Base-by-base conservation (phyloP, 345 rosid genomes). In the Eucalyptus polyanthemos region DNA sequence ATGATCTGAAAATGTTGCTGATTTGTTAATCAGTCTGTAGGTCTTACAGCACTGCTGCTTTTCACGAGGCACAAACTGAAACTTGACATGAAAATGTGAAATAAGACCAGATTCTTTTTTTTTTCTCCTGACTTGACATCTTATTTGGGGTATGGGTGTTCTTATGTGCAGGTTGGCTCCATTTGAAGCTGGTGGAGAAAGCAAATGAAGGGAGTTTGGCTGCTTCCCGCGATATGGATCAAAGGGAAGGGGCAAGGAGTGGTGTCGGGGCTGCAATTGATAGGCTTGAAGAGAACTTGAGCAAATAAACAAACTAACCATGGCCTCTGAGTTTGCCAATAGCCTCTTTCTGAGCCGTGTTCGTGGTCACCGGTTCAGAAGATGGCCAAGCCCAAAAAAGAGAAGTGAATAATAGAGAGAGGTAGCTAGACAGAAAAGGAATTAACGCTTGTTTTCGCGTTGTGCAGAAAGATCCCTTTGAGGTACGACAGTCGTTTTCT, bases 241-340 rank as follows among this genome's bases (percentile, higher is more conserved):
- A 89, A 86, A 90, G 69, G 67, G 93, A 92, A 44, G 93, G 90
- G 67, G 92, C 94, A 27, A 93, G 90, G 81, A 91, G 95, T 83
- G 97, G 98, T 53, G 97, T 97, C 83, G 95, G 97, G 85, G 96
- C 95, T 53, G 96, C 98, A 45, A 97, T 97, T 76, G 97, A 97
- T 87, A 94, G 97, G 93, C 96, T 97, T 37, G 98, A 95, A 90
- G 95, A 90, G 88, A 93, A 92, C 87, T 89, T 93, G 91, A 94
- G 90, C 44, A 95, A 93, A 92, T 91, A 93, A 91, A 89, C 67
- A 2, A 86, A 90, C 67, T 17, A 86, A 86, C 81, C 27, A 19
- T 24, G 2, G 45, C 45, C 45, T 13, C 25, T 37, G 81, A 86
- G 58, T 86, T 45, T 50, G 60, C 14, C 56, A n/a, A 12, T 86